Evolutionary conservation across 805 yeast species (phyloP), one percentile per base, ranked within the genome.

Genomic region (Yarrowia yakushimensis): DNA sequence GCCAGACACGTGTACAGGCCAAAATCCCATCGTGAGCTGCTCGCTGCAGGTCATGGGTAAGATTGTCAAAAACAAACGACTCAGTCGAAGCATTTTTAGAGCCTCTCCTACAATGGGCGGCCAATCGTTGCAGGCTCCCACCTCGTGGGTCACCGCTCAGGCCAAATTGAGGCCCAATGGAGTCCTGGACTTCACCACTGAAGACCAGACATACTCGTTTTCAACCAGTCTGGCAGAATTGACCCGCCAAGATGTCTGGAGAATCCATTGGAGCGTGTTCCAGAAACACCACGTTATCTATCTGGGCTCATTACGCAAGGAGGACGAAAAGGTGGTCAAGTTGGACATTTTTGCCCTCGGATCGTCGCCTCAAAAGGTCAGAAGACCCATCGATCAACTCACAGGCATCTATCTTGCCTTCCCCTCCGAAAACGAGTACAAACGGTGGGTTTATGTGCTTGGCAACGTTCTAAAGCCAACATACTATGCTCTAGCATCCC

Each of bases 311-410:
- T 10, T 52, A 8, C 33, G 59, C 17, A 52, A 52, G 18, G 59
- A 52, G 33, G 59, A 52, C 28, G 59, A 52, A 52, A 52, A 52
- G 23, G 59, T 52, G 31, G 43, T 34, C 23, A 52, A 52, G 8
- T 34, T 52, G 25, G 59, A 52, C 25, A 52, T 52, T 9, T 52
- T 52, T 10, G 43, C 59, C 0, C 43, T 52, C 2, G 42, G 43
- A 5, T 36, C 41, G 7, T 46, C 41, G 11, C 42, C 59, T 1
- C 59, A 52, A 17, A 52, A 36, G 13, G 9, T 34, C 10, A 23
- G 42, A 25, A 22, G 59, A 1, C 59, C 59, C 12, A 36, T 52
- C 5, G 59, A 52, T 25, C 59, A 52, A 25, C 43, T 52, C 9
- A 52, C 59, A 12, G 59, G 59, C 2, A 17, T 52, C 3, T 52